Evolutionary conservation across 2,329 filamentous ascomycete genomes (phyloP).

Genomic region (Hortaea sp.): DNA sequence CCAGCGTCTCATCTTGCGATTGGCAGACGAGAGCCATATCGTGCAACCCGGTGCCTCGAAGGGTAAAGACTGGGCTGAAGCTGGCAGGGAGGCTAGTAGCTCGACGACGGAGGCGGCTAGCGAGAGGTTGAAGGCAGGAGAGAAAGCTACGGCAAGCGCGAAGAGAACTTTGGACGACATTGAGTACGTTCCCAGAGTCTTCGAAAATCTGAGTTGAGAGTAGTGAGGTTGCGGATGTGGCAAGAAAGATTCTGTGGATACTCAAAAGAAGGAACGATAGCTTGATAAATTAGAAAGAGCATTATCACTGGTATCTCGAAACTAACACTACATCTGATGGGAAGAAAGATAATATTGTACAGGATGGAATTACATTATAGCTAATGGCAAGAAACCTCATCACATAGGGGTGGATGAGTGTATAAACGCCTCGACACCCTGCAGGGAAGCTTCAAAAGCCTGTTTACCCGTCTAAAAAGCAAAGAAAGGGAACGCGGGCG

Average conservation of each 20-base stretch:
- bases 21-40: conserved; percentile 27
- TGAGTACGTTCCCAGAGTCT: conserved; percentile 7
- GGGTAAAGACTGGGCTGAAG: conserved; percentile 18
- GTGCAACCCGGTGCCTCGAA: conserved; percentile 17
- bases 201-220: not conserved
- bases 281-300: no score
- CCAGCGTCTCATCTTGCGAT: conserved; percentile 15
- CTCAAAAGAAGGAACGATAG: no score
- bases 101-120: conserved; percentile 3
- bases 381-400: no score
- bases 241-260: no score
- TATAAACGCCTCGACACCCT: no score
- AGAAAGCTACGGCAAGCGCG: conserved; percentile 8
- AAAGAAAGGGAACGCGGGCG: not conserved
- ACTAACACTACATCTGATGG: not conserved
- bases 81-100: conserved; percentile 10
- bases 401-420: no score
- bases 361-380: not conserved
- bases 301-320: not conserved
- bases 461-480: not conserved
- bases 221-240: no score
- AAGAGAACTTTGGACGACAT: conserved; percentile 9
- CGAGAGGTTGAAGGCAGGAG: conserved; percentile 11
- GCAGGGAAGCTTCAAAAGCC: not conserved
- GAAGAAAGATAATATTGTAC: not conserved